Base-by-base conservation (phyloP, 169 alveolate genomes). In the Sarcocystis neurona region DNA sequence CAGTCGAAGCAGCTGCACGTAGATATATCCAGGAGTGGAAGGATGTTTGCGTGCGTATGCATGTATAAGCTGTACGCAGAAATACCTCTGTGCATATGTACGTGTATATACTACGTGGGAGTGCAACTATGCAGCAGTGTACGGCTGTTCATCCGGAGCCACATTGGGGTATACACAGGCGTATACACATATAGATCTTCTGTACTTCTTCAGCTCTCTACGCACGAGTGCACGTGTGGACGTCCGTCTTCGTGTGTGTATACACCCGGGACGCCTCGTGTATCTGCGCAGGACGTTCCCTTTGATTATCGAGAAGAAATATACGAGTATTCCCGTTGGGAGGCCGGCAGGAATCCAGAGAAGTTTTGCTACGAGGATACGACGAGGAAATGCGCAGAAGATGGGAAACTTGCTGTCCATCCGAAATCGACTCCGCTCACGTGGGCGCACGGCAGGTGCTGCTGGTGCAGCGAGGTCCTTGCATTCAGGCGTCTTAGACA, bases 381-480 rank as follows among this genome's bases (percentile, higher is more conserved):
- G 32, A 39, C 34, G 8, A 39, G 5, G 58, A 72, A 72, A 72
- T 72, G 82, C 23, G 37, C 82, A 27, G 82, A 72, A 32, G 82
- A 72, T 44, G 82, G 56, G 41, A 72, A 72, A 37, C 82, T 72
- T 34, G 82, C 82, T 12, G 56, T n/a, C 39, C 82, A 72, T 39
- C 82, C 82, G 5, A 32, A 39, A 2, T 48, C 58, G 4, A 72
- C 37, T 32, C 82, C 82, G 58, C 82, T 72, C 4, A 20, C 82
- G 8, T 72, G 82, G 82, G 82, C 82, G 58, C 82, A 72, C 34
- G 82, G 82, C 41, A 48, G 82, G 46, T 72, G 82, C 27, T 72
- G 82, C 82, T 72, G 82, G 82, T 72, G 82, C 32, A 72, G 82
- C 20, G 82, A 72, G 46, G 82, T 72, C 34, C 82, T 72, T 48